A percentile compares a stretch with the other conserved stretches of the same genome.
These are phyloP conservation scores for Urochloa ruziziensis DNA, from an alignment of 176 grass and related monocot species.

Conservation along the genomic window DNA sequence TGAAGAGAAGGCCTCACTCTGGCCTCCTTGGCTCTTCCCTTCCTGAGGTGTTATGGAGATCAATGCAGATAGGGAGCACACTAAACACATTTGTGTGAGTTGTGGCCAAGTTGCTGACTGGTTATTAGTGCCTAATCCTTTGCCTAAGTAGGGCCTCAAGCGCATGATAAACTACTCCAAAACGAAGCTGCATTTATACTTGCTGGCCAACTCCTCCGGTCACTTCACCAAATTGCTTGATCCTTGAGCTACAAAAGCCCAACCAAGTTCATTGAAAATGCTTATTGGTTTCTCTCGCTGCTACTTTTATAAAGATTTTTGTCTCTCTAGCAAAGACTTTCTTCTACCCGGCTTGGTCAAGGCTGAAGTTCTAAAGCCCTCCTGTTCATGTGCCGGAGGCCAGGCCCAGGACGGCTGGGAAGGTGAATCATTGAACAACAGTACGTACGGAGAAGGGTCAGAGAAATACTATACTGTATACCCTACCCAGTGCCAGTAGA, in stretches of 20 bases:
- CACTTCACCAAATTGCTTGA: conserved; percentile 18
- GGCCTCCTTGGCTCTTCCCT: background rate
- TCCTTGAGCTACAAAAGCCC: background rate
- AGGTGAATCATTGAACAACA: conserved; percentile 35
- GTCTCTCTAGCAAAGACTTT: background rate
- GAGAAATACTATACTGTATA: background rate
- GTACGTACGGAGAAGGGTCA: background rate
- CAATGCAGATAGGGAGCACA: conserved; percentile 14
- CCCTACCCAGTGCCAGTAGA: background rate
- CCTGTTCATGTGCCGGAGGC: conserved; percentile 30
- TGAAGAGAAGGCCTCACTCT: background rate
- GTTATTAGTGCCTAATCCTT: conserved; percentile 41
- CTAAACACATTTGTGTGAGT: conserved; percentile 9
- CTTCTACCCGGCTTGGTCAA: conserved; percentile 13
- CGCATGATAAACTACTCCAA: conserved; percentile 12
- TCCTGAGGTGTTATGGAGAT: conserved; percentile 5
- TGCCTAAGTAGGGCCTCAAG: conserved; percentile 28
- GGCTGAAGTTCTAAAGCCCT: background rate
- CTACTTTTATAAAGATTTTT: background rate
- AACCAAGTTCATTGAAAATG: conserved; percentile 6
- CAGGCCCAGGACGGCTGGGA: too few relatives aligned
- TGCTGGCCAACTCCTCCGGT: background rate
- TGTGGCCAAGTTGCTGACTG: conserved; percentile 12
- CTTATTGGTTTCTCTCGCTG: background rate
- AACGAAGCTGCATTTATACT: conserved; percentile 23